Conservation (phyloP, 2,329 filamentous ascomycete genomes). For the Endothia cerciana region DNA sequence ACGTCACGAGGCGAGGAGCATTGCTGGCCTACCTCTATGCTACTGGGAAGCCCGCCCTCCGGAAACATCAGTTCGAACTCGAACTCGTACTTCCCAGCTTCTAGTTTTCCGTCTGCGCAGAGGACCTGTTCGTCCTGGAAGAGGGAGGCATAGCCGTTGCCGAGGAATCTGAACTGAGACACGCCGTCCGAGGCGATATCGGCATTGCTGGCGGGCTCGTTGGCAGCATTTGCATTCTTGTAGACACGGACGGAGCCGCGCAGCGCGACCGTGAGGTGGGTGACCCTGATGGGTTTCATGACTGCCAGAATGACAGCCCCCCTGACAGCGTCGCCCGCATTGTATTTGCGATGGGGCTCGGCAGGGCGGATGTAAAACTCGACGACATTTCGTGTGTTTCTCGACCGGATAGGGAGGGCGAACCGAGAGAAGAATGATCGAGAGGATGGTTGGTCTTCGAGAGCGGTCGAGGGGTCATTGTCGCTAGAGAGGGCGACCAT, state of each 20-base stretch:
- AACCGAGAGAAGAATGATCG: slow-evolving; percentile 58
- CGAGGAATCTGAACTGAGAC: slow-evolving; percentile 62
- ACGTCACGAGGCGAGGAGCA: not conserved
- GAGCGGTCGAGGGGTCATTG: slow-evolving; percentile 44
- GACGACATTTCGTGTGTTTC: slow-evolving; percentile 64
- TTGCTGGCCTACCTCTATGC: slow-evolving; percentile 79
- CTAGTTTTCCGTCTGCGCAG: slow-evolving; percentile 76
- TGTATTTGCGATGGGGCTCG: slow-evolving; percentile 78
- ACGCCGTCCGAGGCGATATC: slow-evolving; percentile 40
- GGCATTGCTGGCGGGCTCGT: slow-evolving; percentile 49
- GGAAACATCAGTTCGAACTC: slow-evolving; percentile 51
- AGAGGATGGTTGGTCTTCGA: slow-evolving; percentile 45
- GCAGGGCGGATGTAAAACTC: slow-evolving; percentile 80
- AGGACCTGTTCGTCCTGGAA: slow-evolving; percentile 83
- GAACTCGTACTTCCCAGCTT: slow-evolving; percentile 78
- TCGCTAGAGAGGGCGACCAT: slow-evolving; percentile 49
- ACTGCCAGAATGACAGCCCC: slow-evolving; percentile 75
- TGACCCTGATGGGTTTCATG: slow-evolving; percentile 75
- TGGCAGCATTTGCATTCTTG: slow-evolving; percentile 66
- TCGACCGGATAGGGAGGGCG: slow-evolving; percentile 54
- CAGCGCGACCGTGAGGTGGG: slow-evolving; percentile 77
- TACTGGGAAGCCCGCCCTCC: slow-evolving; percentile 68
- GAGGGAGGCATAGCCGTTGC: slow-evolving; percentile 77
- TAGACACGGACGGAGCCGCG: slow-evolving; percentile 81
- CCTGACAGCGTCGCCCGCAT: slow-evolving; percentile 73